Base-by-base conservation (phyloP, 208 protist species). In the Porcisia hertigi region DNA sequence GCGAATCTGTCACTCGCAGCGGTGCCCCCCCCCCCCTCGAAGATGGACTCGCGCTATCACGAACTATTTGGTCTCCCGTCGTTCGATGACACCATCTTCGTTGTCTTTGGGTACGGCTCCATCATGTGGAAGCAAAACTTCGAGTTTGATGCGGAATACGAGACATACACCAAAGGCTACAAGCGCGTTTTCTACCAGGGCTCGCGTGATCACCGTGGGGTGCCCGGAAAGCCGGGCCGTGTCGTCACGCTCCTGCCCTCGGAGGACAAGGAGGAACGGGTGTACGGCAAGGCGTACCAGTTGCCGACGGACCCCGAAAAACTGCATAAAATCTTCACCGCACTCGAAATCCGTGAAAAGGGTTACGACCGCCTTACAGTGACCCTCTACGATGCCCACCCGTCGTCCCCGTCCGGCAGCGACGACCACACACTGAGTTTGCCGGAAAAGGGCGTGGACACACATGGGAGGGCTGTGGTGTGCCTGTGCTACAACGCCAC, bases 41-140 rank as follows among this genome's bases (percentile, higher is more conserved):
- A 18, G 36, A 43, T 25, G 45, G 36, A 41, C 30, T 76, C 77
- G 41, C 54, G 58, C 72, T 82, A 77, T 59, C 79, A 84, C 60
- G 74, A 76, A 36, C 54, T 75, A 49, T 84, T 86, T 34, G 81
- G 73, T 20, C 83, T 92, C 53, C 82, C 85, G 5, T 75, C 88
- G 43, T 84, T 86, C 60, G 88, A 89, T 43, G 72, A 90, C 39
- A 62, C 77, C 58, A 76, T 81, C 66, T 87, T 93, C 71, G 76
- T 96, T 52, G 69, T 97, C 71, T 97, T 94, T 63, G 93, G 93
- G 12, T 97, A 97, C 62, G 93, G 93, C 59, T 93, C 87, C 60
- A 90, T 97, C 69, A 41, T 95, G 65, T 97, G 90, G 90, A 97
- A 97, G 80, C 88, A 94, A 74, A 87, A 92, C 76, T 97, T 97